Evolutionary conservation across 2,329 filamentous ascomycete genomes (phyloP).

Genomic region (Biscogniauxia mediterranea): DNA sequence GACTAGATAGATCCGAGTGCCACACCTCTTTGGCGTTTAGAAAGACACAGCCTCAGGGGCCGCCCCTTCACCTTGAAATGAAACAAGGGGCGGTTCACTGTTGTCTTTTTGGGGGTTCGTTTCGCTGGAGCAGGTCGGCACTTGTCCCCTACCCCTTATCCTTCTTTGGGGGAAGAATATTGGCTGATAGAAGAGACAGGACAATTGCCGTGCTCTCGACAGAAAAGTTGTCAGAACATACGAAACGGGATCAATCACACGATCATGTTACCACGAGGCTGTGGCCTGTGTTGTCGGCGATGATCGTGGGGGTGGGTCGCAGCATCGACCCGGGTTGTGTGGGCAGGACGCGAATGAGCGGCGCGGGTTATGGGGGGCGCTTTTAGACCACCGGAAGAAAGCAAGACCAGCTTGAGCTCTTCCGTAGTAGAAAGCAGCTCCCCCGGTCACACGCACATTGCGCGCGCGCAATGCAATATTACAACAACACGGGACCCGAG

Average conservation of each 20-base stretch:
- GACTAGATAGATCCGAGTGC: background rate
- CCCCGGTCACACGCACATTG: background rate
- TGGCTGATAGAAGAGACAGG: conserved; percentile 4
- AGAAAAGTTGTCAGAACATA: conserved; percentile 25
- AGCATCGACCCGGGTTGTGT: conserved; percentile 51
- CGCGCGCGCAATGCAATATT: conserved; percentile 32
- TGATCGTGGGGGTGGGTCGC: conserved; percentile 41
- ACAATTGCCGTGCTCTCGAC: conserved; percentile 22
- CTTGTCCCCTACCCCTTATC: conserved; percentile 9
- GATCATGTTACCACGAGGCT: background rate
- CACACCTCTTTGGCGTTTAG: background rate
- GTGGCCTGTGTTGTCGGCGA: conserved; percentile 23
- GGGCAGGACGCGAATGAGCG: conserved; percentile 32
- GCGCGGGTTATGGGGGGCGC: conserved; percentile 15
- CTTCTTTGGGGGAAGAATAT: background rate
- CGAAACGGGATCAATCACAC: conserved; percentile 28
- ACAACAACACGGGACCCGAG: conserved; percentile 30
- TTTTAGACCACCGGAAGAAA: conserved; percentile 13
- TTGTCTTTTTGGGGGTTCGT: conserved; percentile 7
- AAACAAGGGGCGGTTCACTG: conserved; percentile 16
- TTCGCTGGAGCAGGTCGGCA: conserved; percentile 25
- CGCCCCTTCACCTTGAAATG: conserved; percentile 8
- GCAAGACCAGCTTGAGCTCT: conserved; percentile 46
- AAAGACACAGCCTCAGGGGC: conserved; percentile 23
- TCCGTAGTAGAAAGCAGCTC: background rate